These are phyloP conservation scores for Skeletonema grethae DNA, from an alignment of 108 stramenopile species.

Conservation along the genomic window DNA sequence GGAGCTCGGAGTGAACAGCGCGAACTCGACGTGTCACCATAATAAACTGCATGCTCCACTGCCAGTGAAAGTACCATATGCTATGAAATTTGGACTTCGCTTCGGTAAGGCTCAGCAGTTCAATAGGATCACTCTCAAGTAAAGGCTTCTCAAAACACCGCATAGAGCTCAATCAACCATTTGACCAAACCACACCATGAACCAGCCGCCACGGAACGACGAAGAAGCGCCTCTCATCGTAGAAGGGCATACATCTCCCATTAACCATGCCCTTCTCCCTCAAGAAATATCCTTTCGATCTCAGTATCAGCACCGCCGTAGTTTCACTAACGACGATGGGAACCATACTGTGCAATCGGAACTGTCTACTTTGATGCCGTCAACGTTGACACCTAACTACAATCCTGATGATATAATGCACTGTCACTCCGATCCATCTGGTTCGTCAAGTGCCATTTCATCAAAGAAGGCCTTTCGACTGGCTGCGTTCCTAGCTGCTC, in stretches of 20 bases:
- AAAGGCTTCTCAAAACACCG: neutral
- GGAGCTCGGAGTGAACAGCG: too few relatives aligned
- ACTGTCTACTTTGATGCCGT: constrained; percentile 19
- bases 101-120: too few relatives aligned
- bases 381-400: constrained; percentile 13
- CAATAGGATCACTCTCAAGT: neutral
- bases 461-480: constrained; percentile 28
- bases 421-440: neutral
- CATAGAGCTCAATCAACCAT: neutral
- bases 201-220: neutral
- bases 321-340: neutral
- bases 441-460: neutral
- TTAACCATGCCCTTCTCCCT: constrained; percentile 11
- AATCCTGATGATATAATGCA: constrained; percentile 2
- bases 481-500: constrained; percentile 19
- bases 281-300: constrained; percentile 38
- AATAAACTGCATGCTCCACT: too few relatives aligned
- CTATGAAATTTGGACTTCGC: too few relatives aligned
- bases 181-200: neutral
- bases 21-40: too few relatives aligned
- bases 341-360: constrained; percentile 26
- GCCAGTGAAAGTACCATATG: too few relatives aligned
- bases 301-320: constrained; percentile 7
- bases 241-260: constrained; percentile 2
- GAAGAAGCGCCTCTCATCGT: constrained; percentile 13